Evolutionary conservation across 2,329 filamentous ascomycete genomes (phyloP).

Genomic region (Diplodia seriata): DNA sequence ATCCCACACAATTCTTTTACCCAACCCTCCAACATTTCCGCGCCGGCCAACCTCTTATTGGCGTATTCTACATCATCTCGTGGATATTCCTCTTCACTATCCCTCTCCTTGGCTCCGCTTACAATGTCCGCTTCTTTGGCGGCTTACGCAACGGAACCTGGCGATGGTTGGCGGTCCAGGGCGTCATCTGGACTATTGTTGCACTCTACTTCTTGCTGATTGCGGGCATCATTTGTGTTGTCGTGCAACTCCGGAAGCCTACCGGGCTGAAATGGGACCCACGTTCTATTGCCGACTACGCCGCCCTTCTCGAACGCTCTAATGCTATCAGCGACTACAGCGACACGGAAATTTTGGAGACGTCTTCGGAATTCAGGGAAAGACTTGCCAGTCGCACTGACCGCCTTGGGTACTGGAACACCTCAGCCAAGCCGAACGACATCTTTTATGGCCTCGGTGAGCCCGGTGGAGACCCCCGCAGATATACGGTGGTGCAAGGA

Average conservation of each 20-base stretch:
- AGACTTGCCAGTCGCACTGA: constrained; percentile 67
- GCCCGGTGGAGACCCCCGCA: constrained; percentile 58
- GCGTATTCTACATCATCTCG: constrained; percentile 69
- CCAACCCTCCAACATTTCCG: constrained; percentile 72
- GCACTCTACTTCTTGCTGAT: constrained; percentile 74
- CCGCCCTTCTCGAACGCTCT: constrained; percentile 78
- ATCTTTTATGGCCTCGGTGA: constrained; percentile 84
- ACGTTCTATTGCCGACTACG: constrained; percentile 78
- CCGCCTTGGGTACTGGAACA: constrained; percentile 85
- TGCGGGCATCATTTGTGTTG: constrained; percentile 62
- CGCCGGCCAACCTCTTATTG: constrained; percentile 71
- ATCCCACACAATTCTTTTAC: constrained; percentile 70
- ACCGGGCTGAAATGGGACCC: constrained; percentile 89
- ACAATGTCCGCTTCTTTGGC: constrained; percentile 69
- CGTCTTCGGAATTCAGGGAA: constrained; percentile 61
- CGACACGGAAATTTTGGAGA: constrained; percentile 67
- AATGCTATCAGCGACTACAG: constrained; percentile 78
- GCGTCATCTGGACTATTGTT: constrained; percentile 78
- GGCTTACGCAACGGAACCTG: constrained; percentile 66
- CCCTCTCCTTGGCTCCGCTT: constrained; percentile 79
- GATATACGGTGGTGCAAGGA: constrained; percentile 59
- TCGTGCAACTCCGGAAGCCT: constrained; percentile 65
- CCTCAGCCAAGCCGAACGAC: constrained; percentile 67
- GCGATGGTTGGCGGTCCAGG: constrained; percentile 81
- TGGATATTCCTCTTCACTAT: constrained; percentile 83